Conservation (phyloP, 2,329 filamentous ascomycete species). For the Calycina herbarum region DNA sequence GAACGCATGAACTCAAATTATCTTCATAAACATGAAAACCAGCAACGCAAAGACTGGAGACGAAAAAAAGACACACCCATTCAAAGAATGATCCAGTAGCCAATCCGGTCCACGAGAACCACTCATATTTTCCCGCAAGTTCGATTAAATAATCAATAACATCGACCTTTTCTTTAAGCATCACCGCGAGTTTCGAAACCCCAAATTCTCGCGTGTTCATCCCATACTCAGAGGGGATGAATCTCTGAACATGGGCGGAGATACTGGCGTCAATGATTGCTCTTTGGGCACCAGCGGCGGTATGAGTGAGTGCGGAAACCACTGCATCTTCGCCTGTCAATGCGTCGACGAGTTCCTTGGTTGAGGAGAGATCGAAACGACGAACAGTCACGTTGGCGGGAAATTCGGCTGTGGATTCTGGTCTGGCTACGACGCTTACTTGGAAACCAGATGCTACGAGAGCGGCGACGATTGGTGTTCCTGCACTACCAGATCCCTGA, state of each 20-base stretch:
- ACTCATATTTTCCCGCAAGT: slow-evolving; percentile 40
- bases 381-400: slow-evolving; percentile 42
- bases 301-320: slow-evolving; percentile 47
- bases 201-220: slow-evolving; percentile 40
- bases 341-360: slow-evolving; percentile 45
- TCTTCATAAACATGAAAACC: slow-evolving; percentile 61
- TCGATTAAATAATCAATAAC: slow-evolving; percentile 44
- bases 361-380: slow-evolving; percentile 45
- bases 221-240: slow-evolving; percentile 60
- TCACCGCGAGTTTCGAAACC: slow-evolving; percentile 50
- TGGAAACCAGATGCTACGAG: slow-evolving; percentile 41
- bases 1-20: slow-evolving; percentile 44
- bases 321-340: slow-evolving; percentile 60
- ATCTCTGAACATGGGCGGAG: slow-evolving; percentile 58
- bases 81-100: no score
- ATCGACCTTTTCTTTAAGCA: slow-evolving; percentile 44
- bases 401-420: slow-evolving; percentile 28
- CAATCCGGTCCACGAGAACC: no score
- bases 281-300: slow-evolving; percentile 44
- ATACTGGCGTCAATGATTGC: slow-evolving; percentile 57
- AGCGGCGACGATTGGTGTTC: slow-evolving; percentile 27
- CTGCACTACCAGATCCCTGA: slow-evolving; percentile 30
- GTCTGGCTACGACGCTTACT: slow-evolving; percentile 51
- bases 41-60: slow-evolving; percentile 54
- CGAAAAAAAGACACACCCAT: slow-evolving; percentile 36